Conservation (phyloP, 2,329 filamentous ascomycete genomes). For the Endocalyx cinctus region DNA sequence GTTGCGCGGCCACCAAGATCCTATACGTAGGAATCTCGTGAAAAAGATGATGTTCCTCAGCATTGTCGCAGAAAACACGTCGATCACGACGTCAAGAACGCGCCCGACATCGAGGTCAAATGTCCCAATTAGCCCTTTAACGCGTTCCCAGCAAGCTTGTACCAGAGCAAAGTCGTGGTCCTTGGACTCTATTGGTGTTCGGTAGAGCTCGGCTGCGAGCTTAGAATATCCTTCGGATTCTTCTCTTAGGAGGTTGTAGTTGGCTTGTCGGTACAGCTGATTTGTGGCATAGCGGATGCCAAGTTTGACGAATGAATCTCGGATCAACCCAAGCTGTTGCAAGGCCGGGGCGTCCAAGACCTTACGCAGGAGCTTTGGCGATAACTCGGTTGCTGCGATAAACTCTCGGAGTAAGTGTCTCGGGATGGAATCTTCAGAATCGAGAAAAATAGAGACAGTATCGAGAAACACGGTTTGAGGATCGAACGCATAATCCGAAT, state of each 20-base stretch:
- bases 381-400: conserved; percentile 67
- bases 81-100: conserved; percentile 88
- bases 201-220: conserved; percentile 91
- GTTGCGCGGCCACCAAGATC: conserved; percentile 92
- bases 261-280: conserved; percentile 88
- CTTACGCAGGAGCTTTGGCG: conserved; percentile 67
- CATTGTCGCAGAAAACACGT: conserved; percentile 89
- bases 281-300: conserved; percentile 90
- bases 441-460: conserved; percentile 72
- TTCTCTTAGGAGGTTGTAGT: conserved; percentile 92
- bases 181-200: conserved; percentile 62
- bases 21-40: conserved; percentile 83
- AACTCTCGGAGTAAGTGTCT: conserved; percentile 58
- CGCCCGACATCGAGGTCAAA: conserved; percentile 96
- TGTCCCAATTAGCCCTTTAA: conserved; percentile 92
- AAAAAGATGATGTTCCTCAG: conserved; percentile 94
- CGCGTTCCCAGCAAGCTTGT: conserved; percentile 80
- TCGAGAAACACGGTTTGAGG: conserved; percentile 74
- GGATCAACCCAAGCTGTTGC: conserved; percentile 71
- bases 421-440: conserved; percentile 55
- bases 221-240: conserved; percentile 97
- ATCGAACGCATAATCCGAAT: conserved; percentile 47
- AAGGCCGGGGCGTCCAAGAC: conserved; percentile 78
- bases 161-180: conserved; percentile 72
- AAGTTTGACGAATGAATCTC: conserved; percentile 77